Evolutionary conservation across 2,329 filamentous ascomycete genomes (phyloP).

Genomic region (Xylogone sp.): DNA sequence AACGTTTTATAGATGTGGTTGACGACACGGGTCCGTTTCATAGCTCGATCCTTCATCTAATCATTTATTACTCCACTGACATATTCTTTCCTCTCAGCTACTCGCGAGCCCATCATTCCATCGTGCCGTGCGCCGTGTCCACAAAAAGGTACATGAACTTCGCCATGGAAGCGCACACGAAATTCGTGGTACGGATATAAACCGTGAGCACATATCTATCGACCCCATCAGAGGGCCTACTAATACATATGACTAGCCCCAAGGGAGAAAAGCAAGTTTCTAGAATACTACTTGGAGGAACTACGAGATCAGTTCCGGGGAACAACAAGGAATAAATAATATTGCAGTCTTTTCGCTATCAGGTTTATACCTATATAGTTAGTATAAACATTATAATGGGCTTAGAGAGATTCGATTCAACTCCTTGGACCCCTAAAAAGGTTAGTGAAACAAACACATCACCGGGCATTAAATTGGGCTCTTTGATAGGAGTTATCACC

Average conservation of each 20-base stretch:
- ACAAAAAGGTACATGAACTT: constrained; percentile 33
- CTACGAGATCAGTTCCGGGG: constrained; percentile 41
- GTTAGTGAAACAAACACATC: no score
- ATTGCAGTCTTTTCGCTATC: no score
- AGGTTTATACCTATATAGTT: no score
- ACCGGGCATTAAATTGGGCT: constrained; percentile 37
- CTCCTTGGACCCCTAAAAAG: no score
- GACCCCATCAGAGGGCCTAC: constrained; percentile 7
- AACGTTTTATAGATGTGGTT: constrained; percentile 19
- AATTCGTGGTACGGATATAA: constrained; percentile 43
- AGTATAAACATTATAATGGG: no score
- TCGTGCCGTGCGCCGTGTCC: constrained; percentile 44
- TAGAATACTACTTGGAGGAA: constrained; percentile 50
- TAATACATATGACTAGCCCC: neutral
- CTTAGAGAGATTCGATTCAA: no score
- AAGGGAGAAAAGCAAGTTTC: constrained; percentile 28
- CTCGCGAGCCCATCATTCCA: constrained; percentile 52
- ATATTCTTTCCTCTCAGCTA: constrained; percentile 33
- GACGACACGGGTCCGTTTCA: constrained; percentile 17
- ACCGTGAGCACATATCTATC: constrained; percentile 23
- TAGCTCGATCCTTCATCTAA: neutral
- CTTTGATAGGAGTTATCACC: constrained; percentile 30
- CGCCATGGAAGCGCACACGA: constrained; percentile 43
- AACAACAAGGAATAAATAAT: constrained; percentile 13
- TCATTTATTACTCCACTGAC: constrained; percentile 1